phyloP scores from a whole-genome alignment of 2,329 filamentous ascomycete genomes.

The Sclerotinia nivalis region DNA sequence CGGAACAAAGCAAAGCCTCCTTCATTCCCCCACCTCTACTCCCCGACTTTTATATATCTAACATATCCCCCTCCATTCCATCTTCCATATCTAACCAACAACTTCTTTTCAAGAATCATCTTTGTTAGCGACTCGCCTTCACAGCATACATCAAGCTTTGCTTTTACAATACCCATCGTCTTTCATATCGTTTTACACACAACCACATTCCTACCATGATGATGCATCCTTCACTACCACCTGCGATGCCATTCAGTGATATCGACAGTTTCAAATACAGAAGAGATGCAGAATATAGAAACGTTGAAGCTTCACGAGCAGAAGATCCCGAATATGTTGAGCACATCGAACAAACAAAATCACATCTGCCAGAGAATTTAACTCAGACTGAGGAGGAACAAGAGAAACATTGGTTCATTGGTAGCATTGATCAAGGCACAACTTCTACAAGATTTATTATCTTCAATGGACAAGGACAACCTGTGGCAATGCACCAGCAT shows the following conservation, averaged over 20 bases:
- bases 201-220: constrained; percentile 14
- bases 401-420: constrained; percentile 66
- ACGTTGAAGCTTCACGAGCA: constrained; percentile 23
- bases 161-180: neutral
- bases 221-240: constrained; percentile 20
- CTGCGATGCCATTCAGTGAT: constrained; percentile 8
- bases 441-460: constrained; percentile 89
- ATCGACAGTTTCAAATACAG: constrained; percentile 13
- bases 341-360: constrained; percentile 27
- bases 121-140: neutral
- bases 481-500: constrained; percentile 80
- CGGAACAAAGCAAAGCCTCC: constrained; percentile 3
- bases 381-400: constrained; percentile 32
- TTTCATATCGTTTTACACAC: neutral
- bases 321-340: constrained; percentile 32
- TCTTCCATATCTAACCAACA: constrained; percentile 1
- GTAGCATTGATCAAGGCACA: constrained; percentile 88
- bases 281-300: constrained; percentile 16
- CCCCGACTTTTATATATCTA: constrained; percentile 6
- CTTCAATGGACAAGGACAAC: constrained; percentile 77
- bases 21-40: constrained; percentile 8
- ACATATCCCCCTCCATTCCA: neutral
- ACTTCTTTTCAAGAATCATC: neutral
- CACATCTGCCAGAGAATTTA: constrained; percentile 32
- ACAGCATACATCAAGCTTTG: neutral